These are phyloP conservation scores for Coemansia sp. DNA, from an alignment of 192 early-diverging fungal genomes.

Conservation along the genomic window DNA sequence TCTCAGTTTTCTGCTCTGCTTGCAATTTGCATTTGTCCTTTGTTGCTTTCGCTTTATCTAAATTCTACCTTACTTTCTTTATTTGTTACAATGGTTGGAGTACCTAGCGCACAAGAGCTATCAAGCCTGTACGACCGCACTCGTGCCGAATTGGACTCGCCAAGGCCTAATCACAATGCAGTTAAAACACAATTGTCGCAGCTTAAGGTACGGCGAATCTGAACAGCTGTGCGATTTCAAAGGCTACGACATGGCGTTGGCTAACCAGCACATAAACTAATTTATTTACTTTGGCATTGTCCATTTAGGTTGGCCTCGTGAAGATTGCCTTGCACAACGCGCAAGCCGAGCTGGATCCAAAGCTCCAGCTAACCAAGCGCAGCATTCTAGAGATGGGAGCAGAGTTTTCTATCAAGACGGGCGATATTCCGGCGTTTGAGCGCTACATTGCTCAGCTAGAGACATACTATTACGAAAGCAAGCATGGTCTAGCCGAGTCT, in stretches of 20 bases:
- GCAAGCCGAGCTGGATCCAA: slow-evolving; percentile 29
- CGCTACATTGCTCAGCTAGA: slow-evolving; percentile 92
- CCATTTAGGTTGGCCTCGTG: slow-evolving; percentile 39
- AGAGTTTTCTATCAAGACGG: slow-evolving; percentile 79
- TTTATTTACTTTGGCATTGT: background rate
- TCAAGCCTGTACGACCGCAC: slow-evolving; percentile 31
- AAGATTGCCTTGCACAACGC: slow-evolving; percentile 39
- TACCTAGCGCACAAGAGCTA: slow-evolving; percentile 20
- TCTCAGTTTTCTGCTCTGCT: no score
- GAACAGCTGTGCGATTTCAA: background rate
- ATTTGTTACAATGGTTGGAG: slow-evolving; percentile 14
- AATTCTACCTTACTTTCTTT: slow-evolving; percentile 5
- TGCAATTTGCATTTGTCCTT: background rate
- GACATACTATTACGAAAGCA: slow-evolving; percentile 79
- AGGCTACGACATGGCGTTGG: background rate
- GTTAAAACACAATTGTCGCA: slow-evolving; percentile 46
- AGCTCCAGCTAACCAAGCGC: slow-evolving; percentile 42
- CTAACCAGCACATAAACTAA: background rate
- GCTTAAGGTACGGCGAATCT: slow-evolving; percentile 39
- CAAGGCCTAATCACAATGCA: slow-evolving; percentile 46
- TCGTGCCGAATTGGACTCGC: slow-evolving; percentile 36
- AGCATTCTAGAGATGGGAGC: slow-evolving; percentile 86
- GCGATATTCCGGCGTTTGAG: slow-evolving; percentile 94
- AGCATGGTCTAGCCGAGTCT: slow-evolving; percentile 67
- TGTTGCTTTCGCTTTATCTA: background rate